Evolutionary conservation across 1,139 yeast species (phyloP).

Genomic region (Pichia inconspicua): DNA sequence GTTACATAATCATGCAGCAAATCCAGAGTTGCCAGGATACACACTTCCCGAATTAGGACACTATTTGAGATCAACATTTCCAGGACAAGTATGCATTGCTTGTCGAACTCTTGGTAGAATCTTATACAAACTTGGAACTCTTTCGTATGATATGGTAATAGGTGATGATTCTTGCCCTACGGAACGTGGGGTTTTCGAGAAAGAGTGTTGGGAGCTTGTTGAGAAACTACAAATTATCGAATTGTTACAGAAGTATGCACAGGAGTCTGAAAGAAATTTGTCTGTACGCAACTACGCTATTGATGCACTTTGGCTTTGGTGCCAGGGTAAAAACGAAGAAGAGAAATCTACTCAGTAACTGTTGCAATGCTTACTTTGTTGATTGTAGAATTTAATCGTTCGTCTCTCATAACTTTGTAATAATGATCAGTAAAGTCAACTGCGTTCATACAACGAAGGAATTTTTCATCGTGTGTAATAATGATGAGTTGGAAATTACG

Average conservation of each 20-base stretch:
- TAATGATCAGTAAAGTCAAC: constrained; percentile 83
- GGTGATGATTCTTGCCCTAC: constrained; percentile 35
- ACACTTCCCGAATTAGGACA: constrained; percentile 78
- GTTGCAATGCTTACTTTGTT: constrained; percentile 23
- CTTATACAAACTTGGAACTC: constrained; percentile 68
- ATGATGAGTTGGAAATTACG: constrained; percentile 89
- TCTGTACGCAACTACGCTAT: constrained; percentile 81
- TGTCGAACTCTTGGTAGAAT: constrained; percentile 83
- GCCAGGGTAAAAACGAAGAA: constrained; percentile 55
- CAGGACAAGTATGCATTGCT: constrained; percentile 82
- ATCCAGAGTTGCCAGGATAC: constrained; percentile 88
- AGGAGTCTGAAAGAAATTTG: constrained; percentile 54
- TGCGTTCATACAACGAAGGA: constrained; percentile 78
- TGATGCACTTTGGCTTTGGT: constrained; percentile 94
- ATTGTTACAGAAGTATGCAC: constrained; percentile 64
- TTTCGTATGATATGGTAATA: constrained; percentile 35
- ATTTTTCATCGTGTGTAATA: constrained; percentile 93
- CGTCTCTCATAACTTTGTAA: constrained; percentile 74
- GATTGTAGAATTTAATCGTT: constrained; percentile 71
- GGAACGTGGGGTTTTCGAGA: constrained; percentile 36
- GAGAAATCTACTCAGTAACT: constrained; percentile 14
- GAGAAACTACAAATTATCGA: constrained; percentile 62
- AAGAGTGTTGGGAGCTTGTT: constrained; percentile 68
- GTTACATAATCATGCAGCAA: constrained; percentile 84
- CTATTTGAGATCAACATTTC: constrained; percentile 66